Percentiles rank a stretch among this genome's conserved stretches.
Conservation (phyloP, 495 filamentous ascomycete genomes). For the Entonaema liquescens region DNA sequence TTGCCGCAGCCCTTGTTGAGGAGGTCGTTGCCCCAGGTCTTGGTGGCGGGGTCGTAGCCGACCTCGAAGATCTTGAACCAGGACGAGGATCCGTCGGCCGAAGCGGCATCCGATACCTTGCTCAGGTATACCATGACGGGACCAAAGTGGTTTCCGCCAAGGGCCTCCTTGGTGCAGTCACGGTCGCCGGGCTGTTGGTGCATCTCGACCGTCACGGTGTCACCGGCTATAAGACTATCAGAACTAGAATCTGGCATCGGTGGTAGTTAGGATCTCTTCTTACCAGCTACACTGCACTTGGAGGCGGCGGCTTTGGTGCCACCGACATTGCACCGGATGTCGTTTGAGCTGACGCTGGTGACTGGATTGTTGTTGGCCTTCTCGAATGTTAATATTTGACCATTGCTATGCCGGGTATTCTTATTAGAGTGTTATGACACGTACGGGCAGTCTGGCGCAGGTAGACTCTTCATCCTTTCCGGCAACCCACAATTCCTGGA, state of each 20-base stretch:
- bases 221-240: slow-evolving; percentile 49
- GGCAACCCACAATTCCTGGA: slow-evolving; percentile 62
- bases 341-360: slow-evolving; percentile 49
- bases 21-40: slow-evolving; percentile 61
- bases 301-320: slow-evolving; percentile 29
- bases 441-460: slow-evolving; percentile 52
- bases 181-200: slow-evolving; percentile 60
- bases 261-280: slow-evolving; percentile 1
- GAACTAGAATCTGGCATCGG: background rate
- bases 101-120: slow-evolving; percentile 61
- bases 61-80: slow-evolving; percentile 65
- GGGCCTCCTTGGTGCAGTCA: slow-evolving; percentile 55
- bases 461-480: slow-evolving; percentile 54
- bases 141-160: slow-evolving; percentile 60
- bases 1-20: slow-evolving; percentile 63
- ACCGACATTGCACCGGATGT: slow-evolving; percentile 55
- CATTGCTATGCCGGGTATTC: background rate
- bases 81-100: slow-evolving; percentile 55
- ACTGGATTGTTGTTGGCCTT: slow-evolving; percentile 57
- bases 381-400: background rate
- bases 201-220: slow-evolving; percentile 62
- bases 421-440: background rate
- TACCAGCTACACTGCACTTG: slow-evolving; percentile 37
- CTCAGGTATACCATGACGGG: slow-evolving; percentile 64
- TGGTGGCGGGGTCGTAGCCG: slow-evolving; percentile 50